phyloP scores from a whole-genome alignment of 2,329 filamentous ascomycete species.

The Madurella mycetomatis region DNA sequence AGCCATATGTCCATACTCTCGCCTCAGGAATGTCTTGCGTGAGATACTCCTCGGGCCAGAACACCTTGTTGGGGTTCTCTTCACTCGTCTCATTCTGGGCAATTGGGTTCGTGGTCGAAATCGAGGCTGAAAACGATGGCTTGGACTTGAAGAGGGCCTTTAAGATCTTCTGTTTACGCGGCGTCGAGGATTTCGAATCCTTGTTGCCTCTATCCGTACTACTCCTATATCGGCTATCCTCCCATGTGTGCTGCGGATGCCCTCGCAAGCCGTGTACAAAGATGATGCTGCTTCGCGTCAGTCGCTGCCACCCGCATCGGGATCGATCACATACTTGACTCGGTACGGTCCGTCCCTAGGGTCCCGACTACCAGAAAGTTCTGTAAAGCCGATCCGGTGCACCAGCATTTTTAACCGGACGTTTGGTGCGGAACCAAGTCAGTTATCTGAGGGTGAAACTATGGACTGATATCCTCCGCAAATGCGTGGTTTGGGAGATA shows the following conservation, averaged over 20 bases:
- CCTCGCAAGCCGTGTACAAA: constrained; percentile 35
- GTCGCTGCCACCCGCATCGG: background rate
- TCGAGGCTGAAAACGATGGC: background rate
- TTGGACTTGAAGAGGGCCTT: constrained; percentile 5
- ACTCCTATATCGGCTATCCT: constrained; percentile 12
- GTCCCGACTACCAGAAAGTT: constrained; percentile 2
- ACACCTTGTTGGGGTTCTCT: constrained; percentile 19
- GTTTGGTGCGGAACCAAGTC: background rate
- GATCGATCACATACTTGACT: constrained; percentile 11
- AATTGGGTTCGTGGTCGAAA: background rate
- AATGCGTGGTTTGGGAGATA: no score
- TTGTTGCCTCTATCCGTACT: constrained; percentile 1
- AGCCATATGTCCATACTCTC: constrained; percentile 38
- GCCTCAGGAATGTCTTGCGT: constrained; percentile 34
- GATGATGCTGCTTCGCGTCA: constrained; percentile 28
- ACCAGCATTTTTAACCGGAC: constrained; percentile 2
- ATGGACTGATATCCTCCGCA: no score
- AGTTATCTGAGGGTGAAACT: background rate
- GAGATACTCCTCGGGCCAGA: constrained; percentile 37
- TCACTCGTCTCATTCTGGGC: background rate
- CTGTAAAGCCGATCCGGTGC: constrained; percentile 14
- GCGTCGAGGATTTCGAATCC: background rate
- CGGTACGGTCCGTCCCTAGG: constrained; percentile 3
- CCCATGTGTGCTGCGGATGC: constrained; percentile 33
- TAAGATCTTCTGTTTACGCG: constrained; percentile 14